phyloP scores from a whole-genome alignment of 345 rosid species.

The Excoecaria cochinchinensis region DNA sequence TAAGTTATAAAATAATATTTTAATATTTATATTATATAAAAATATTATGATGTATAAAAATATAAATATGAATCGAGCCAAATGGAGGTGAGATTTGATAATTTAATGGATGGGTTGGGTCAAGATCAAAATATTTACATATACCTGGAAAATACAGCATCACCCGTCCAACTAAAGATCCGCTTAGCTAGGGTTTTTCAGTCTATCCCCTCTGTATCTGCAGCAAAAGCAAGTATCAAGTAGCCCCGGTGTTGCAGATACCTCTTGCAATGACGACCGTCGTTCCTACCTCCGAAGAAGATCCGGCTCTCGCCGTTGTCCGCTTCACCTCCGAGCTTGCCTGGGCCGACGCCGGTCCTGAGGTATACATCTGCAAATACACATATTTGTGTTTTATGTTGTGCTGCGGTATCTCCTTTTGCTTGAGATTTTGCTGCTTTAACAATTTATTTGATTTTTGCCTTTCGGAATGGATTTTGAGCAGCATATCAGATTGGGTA shows the following conservation, averaged over 20 bases:
- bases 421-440: background rate
- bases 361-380: conserved; percentile 38
- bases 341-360: conserved; percentile 99
- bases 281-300: conserved; percentile 94
- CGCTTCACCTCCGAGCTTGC: conserved; percentile 89
- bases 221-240: background rate
- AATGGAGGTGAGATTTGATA: too few species aligned
- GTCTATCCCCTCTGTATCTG: conserved; percentile 14
- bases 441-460: background rate
- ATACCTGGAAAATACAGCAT: background rate
- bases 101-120: too few species aligned
- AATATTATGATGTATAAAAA: too few species aligned
- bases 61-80: too few species aligned
- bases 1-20: too few species aligned
- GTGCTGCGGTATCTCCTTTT: background rate
- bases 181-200: conserved; percentile 31
- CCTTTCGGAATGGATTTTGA: background rate
- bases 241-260: conserved; percentile 22
- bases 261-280: conserved; percentile 64
- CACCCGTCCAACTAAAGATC: background rate
- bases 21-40: too few species aligned
- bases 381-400: background rate
- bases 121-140: too few species aligned
- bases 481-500: background rate
- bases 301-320: conserved; percentile 81